Evolutionary conservation across 208 protist genomes (phyloP), one percentile per base, ranked within the genome.

Genomic region (Sergeia podlipaevii): DNA sequence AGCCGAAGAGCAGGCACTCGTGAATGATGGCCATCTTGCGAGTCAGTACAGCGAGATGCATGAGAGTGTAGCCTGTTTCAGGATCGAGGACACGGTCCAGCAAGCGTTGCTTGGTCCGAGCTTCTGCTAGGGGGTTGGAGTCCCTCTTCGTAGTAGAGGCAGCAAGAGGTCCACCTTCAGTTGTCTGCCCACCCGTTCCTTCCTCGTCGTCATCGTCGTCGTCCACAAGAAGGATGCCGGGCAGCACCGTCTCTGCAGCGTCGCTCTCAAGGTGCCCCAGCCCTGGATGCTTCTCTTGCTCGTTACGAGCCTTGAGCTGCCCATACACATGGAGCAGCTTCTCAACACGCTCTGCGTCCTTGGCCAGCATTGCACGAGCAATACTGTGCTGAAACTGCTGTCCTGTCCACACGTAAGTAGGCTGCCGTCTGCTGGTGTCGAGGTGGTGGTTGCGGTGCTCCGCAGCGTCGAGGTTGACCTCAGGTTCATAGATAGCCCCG

Each of bases 11-110:
- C 30, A 81, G 39, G 18, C 70, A 77, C 17, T 15, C 53, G n/a
- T 65, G 38, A 6, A 70, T 52, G 45, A 76, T 54, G 20, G 30
- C 13, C 15, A 17, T 23, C 5, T 49, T 24, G 10, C 63, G 37
- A 21, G 53, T 59, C 2, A 64, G 45, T 7, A 81, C 74, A 17
- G 60, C 64, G 2, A 81, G 50, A 41, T 81, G 74, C 44, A 57
- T 77, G 26, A 81, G 32, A 2, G 74, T 81, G 47, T 72, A 74
- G 29, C 65, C 65, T 11, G 65, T 76, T 7, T 39, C 37, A n/a
- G 34, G 51, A 48, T 81, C 59, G 27, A 64, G 3, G 4, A 81
- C 74, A 23, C n/a, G 37, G 44, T 81, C 68, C 17, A 81, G 30
- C 24, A 81, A 55, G 26, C n/a, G n/a, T n/a, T n/a, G n/a, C n/a